A percentile compares a stretch with the other conserved stretches of the same genome.
phyloP scores from a whole-genome alignment of 805 yeast genomes.

The Dipodascopsis tothii region DNA sequence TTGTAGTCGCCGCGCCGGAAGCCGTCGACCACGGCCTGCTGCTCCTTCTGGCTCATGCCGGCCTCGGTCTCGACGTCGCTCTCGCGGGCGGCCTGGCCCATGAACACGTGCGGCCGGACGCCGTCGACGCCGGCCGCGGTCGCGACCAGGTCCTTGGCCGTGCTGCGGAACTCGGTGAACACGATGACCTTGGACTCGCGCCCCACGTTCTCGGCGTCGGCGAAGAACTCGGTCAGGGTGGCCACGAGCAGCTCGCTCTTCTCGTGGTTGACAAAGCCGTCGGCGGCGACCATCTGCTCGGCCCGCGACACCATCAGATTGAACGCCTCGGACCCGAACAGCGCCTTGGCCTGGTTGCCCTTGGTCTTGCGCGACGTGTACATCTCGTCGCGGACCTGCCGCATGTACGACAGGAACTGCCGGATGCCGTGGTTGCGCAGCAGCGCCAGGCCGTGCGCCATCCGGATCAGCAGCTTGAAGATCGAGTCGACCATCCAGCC shows the following conservation, averaged over 20 bases:
- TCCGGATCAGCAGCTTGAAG: slow-evolving; percentile 54
- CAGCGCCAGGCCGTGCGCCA: slow-evolving; percentile 48
- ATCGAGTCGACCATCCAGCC: slow-evolving; percentile 20
- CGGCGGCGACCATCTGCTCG: slow-evolving; percentile 37
- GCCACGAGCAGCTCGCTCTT: slow-evolving; percentile 36
- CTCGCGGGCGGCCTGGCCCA: slow-evolving; percentile 67
- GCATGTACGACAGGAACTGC: slow-evolving; percentile 61
- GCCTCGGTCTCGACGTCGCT: slow-evolving; percentile 47
- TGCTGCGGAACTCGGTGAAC: slow-evolving; percentile 81
- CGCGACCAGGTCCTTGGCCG: slow-evolving; percentile 80
- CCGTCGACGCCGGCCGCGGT: slow-evolving; percentile 35
- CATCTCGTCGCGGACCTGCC: slow-evolving; percentile 40
- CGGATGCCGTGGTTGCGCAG: slow-evolving; percentile 74
- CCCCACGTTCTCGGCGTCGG: slow-evolving; percentile 28
- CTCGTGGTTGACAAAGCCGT: slow-evolving; percentile 53
- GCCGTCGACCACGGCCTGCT: slow-evolving; percentile 58
- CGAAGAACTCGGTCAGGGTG: slow-evolving; percentile 14
- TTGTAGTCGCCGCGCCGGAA: slow-evolving; percentile 71
- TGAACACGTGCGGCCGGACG: slow-evolving; percentile 72
- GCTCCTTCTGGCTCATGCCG: slow-evolving; percentile 89
- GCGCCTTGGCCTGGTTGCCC: slow-evolving; percentile 58
- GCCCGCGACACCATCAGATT: slow-evolving; percentile 40
- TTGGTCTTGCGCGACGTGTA: slow-evolving; percentile 29
- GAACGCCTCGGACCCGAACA: slow-evolving; percentile 49
- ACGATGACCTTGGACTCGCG: slow-evolving; percentile 67